Evolutionary conservation across 2,329 filamentous ascomycete genomes (phyloP).

Genomic region (Onygena corvina): DNA sequence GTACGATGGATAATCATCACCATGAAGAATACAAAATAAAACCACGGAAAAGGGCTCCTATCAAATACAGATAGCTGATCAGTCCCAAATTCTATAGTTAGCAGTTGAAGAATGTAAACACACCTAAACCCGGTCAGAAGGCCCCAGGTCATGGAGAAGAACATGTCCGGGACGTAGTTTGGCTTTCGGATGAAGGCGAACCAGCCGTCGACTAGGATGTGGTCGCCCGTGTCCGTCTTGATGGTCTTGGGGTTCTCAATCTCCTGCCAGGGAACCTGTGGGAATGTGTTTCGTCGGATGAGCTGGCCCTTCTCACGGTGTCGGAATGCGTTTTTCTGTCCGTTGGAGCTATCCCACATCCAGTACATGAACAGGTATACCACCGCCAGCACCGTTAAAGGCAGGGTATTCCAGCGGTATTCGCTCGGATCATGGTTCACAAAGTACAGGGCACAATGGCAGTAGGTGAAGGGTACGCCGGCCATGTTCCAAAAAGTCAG

Average conservation of each 20-base stretch:
- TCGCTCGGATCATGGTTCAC: slow-evolving; percentile 67
- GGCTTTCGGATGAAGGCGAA: slow-evolving; percentile 56
- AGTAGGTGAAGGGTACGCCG: slow-evolving; percentile 81
- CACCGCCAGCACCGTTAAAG: slow-evolving; percentile 52
- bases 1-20: slow-evolving; percentile 72
- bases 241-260: slow-evolving; percentile 71
- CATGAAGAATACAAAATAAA: slow-evolving; percentile 72
- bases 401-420: slow-evolving; percentile 63
- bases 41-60: slow-evolving; percentile 72
- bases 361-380: slow-evolving; percentile 77
- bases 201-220: slow-evolving; percentile 75
- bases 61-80: background rate
- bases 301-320: slow-evolving; percentile 54
- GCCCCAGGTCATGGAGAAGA: slow-evolving; percentile 66
- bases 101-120: too few species aligned
- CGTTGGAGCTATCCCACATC: slow-evolving; percentile 85
- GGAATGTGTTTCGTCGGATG: slow-evolving; percentile 65
- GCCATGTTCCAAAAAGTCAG: slow-evolving; percentile 95
- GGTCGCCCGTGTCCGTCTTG: slow-evolving; percentile 57
- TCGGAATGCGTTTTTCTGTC: slow-evolving; percentile 87
- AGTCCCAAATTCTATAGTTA: too few species aligned
- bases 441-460: slow-evolving; percentile 83
- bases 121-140: slow-evolving; percentile 61
- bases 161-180: slow-evolving; percentile 70
- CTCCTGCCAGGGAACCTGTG: slow-evolving; percentile 75